Base-by-base conservation (phyloP, 257 asterid species). In the Penstemon davidsonii region DNA sequence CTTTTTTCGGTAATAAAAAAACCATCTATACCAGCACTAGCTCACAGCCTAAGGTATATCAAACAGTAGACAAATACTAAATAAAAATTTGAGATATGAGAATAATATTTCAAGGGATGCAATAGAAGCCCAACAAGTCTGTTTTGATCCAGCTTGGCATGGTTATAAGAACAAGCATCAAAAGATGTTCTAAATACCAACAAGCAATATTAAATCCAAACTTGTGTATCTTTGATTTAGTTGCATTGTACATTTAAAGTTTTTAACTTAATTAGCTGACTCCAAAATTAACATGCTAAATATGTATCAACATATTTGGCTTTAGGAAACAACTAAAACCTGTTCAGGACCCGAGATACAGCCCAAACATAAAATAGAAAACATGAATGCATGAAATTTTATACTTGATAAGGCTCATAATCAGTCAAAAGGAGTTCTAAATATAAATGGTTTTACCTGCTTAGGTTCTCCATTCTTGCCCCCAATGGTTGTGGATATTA, bases 391-490 rank as follows among this genome's bases (percentile, higher is more conserved):
- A 25, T 25, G 33, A 25, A 25, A 25, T 25, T 25, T 25, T 25
- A 25, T 25, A 25, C 2, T 25, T 25, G 2, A 53, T 6, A 13
- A 19, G 18, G 55, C 64, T 58, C 63, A 49, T 39, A 8, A 43
- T 11, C 61, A 37, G 50, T 63, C 49, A 53, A 51, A 37, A 41
- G 47, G 40, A 56, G 45, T 62, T 66, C n/a, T 13, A 40, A 70
- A 71, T 8, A 58, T 15, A 25, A 52, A 67, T 53, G 18, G 53
- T 43, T 46, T 68, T 63, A 91, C 97, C 96, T 85, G 96, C 86
- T 91, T 91, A 38, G 95, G 97, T 68, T 91, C 95, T 79, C 96
- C 97, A 84, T 91, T 87, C 84, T 88, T 91, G 67, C 97, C 96
- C 63, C 97, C 97, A 53, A 91, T 88, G 69, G 96, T 88, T 64